These are phyloP conservation scores for Saccharomyces eubayanus DNA, from an alignment of 805 yeast genomes.

Conservation along the genomic window DNA sequence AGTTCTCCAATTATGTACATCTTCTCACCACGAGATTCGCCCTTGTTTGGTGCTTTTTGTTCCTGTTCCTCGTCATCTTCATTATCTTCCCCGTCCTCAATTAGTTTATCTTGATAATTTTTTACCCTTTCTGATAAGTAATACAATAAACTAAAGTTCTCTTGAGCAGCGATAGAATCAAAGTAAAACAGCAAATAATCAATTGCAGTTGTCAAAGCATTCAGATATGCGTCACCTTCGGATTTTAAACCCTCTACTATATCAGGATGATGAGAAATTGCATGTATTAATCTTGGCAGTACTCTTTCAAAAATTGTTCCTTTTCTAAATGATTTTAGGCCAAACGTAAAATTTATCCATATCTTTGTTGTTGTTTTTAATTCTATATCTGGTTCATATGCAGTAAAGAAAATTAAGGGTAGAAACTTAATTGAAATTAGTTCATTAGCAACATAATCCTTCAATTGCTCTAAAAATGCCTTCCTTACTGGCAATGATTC, in stretches of 20 bases:
- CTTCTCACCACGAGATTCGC: slow-evolving; percentile 25
- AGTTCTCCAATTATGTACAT: slow-evolving; percentile 67
- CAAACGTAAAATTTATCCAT: slow-evolving; percentile 62
- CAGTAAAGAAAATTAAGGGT: slow-evolving; percentile 62
- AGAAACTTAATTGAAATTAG: slow-evolving; percentile 56
- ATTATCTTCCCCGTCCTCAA: slow-evolving; percentile 30
- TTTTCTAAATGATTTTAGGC: slow-evolving; percentile 26
- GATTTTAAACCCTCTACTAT: slow-evolving; percentile 44
- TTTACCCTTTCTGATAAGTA: slow-evolving; percentile 73
- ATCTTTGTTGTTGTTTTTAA: slow-evolving; percentile 46
- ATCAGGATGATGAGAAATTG: slow-evolving; percentile 59
- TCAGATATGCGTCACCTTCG: slow-evolving; percentile 26
- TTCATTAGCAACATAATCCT: slow-evolving; percentile 43
- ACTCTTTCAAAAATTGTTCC: slow-evolving; percentile 55
- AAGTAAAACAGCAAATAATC: slow-evolving; percentile 55
- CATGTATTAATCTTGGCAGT: slow-evolving; percentile 58
- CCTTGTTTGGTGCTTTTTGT: slow-evolving; percentile 16
- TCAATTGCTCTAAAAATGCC: slow-evolving; percentile 42
- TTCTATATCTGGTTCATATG: slow-evolving; percentile 58
- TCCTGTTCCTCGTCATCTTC: slow-evolving; percentile 11
- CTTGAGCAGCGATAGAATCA: slow-evolving; percentile 50
- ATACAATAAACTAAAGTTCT: slow-evolving; percentile 63
- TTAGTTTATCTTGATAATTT: slow-evolving; percentile 57
- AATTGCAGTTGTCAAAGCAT: slow-evolving; percentile 46
- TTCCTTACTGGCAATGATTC: slow-evolving; percentile 49